These are phyloP conservation scores for Magnaporthiopsis incrustans DNA, from an alignment of 2,329 filamentous ascomycete species.

Conservation along the genomic window DNA sequence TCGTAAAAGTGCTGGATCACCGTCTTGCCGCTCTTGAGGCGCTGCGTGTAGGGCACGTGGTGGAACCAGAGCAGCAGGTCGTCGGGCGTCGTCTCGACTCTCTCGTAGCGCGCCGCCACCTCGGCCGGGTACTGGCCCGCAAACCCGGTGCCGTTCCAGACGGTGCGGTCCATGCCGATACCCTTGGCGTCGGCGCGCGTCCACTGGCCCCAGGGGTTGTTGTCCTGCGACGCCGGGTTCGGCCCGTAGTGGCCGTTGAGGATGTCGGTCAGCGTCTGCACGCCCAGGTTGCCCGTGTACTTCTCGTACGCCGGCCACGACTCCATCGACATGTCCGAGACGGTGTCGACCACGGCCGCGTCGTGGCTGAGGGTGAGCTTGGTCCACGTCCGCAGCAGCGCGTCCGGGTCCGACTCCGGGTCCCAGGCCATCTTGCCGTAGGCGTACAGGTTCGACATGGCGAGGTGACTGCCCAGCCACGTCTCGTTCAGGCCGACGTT, in stretches of 20 bases:
- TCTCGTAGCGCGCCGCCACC: conserved; percentile 49
- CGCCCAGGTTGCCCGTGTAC: conserved; percentile 62
- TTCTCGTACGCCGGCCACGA: conserved; percentile 67
- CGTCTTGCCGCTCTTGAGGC: conserved; percentile 54
- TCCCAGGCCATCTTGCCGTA: conserved; percentile 62
- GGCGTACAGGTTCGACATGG: conserved; percentile 65
- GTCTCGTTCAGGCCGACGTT: conserved; percentile 59
- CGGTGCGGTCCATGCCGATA: conserved; percentile 66
- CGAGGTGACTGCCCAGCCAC: conserved; percentile 62
- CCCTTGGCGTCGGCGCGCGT: conserved; percentile 51
- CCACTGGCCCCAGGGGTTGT: conserved; percentile 66
- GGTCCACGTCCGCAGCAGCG: conserved; percentile 57
- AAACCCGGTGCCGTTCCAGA: conserved; percentile 57
- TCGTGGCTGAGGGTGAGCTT: conserved; percentile 56
- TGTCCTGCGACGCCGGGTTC: conserved; percentile 57
- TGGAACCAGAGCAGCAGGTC: conserved; percentile 67
- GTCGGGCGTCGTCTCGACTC: conserved; percentile 56
- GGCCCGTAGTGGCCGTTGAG: conserved; percentile 60
- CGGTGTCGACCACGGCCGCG: conserved; percentile 44
- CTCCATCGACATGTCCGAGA: conserved; percentile 55
- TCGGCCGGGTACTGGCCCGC: conserved; percentile 58
- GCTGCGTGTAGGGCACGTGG: conserved; percentile 60
- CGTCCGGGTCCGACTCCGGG: conserved; percentile 37
- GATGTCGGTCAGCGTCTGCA: conserved; percentile 63
- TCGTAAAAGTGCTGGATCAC: conserved; percentile 52